Conservation (phyloP, 2,329 filamentous ascomycete genomes). For the Neonectria coccinea region DNA sequence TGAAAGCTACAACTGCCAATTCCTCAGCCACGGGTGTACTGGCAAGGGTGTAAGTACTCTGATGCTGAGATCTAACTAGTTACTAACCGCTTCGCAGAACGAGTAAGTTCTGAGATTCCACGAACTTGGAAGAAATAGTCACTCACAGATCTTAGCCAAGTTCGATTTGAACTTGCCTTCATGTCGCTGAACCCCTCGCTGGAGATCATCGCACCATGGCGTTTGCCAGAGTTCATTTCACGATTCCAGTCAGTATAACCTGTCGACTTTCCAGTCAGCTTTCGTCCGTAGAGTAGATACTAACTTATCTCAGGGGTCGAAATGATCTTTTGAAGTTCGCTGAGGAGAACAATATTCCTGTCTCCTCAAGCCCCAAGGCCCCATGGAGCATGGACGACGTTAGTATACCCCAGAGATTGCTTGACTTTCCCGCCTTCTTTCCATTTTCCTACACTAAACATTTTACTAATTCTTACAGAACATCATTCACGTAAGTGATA, state of each 20-base stretch:
- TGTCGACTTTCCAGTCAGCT: not conserved
- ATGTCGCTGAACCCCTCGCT: slow-evolving; percentile 66
- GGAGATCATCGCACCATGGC: slow-evolving; percentile 81
- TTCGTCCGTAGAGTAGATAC: slow-evolving; percentile 3
- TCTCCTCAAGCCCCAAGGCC: slow-evolving; percentile 78
- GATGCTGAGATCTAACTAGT: slow-evolving; percentile 12
- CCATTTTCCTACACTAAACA: no score
- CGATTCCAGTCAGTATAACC: slow-evolving; percentile 63
- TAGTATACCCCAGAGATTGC: not conserved
- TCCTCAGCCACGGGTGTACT: slow-evolving; percentile 66
- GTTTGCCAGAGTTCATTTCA: slow-evolving; percentile 76
- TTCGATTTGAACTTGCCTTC: slow-evolving; percentile 14
- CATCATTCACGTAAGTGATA: not conserved
- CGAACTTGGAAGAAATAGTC: no score
- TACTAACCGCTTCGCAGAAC: not conserved
- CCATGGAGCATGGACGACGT: slow-evolving; percentile 62
- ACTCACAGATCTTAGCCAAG: not conserved
- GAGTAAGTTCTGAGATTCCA: not conserved
- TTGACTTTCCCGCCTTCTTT: not conserved
- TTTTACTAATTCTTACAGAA: not conserved
- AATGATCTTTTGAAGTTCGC: slow-evolving; percentile 81
- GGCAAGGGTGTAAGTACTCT: slow-evolving; percentile 66
- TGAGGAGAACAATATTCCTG: slow-evolving; percentile 73
- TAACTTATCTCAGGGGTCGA: slow-evolving; percentile 60
- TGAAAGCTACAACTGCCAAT: slow-evolving; percentile 53